Base-by-base conservation (phyloP, 768 basidiomycete species). In the Erythrobasidium yunnanense region DNA sequence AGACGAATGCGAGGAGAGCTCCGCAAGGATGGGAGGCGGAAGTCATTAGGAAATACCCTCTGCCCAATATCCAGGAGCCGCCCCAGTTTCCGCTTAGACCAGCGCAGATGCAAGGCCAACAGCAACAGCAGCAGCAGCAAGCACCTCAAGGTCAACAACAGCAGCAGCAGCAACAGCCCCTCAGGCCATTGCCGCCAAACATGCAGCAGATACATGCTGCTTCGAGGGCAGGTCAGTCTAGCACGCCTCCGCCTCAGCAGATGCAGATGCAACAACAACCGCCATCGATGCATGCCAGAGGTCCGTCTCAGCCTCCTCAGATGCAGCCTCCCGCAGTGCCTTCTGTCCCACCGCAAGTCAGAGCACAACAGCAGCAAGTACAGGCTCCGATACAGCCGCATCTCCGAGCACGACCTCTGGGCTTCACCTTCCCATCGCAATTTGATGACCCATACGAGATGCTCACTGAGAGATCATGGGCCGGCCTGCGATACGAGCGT, bases 11-110 rank as follows among this genome's bases (percentile, higher is more conserved):
- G 4, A 68, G 42, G 23, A 6, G 6, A 7, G 69, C 70, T 1
- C 70, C 67, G 27, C 13, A 32, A 0, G 70, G 69, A 0, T 72
- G 71, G 71, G 71, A 69, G 45, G 20, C 49, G 4, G 22, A 53
- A 15, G 68, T 69, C 2, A 67, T 55, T 0, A 49, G 71, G 7
- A 13, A 4, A 27, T 72, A 71, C 32, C 71, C 71, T 2, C 62
- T 72, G 27, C 38, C 51, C 4, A 51, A 38, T 27, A 49, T 66
- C 20, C 35, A 66, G 66, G n/a, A 49, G 63, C 11, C 29, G 7
- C 0, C 58, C 66, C 11, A n/a, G 66, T 33, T 66, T 25, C 45
- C 68, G 67, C 47, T 72, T 63, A 35, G 47, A 13, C 23, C 47
- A 23, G 17, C 51, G 13, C 65, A 66, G 25, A 32, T 35, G 33